Base-by-base conservation (phyloP, 108 stramenopile genomes). In the Epipyxis sp. region DNA sequence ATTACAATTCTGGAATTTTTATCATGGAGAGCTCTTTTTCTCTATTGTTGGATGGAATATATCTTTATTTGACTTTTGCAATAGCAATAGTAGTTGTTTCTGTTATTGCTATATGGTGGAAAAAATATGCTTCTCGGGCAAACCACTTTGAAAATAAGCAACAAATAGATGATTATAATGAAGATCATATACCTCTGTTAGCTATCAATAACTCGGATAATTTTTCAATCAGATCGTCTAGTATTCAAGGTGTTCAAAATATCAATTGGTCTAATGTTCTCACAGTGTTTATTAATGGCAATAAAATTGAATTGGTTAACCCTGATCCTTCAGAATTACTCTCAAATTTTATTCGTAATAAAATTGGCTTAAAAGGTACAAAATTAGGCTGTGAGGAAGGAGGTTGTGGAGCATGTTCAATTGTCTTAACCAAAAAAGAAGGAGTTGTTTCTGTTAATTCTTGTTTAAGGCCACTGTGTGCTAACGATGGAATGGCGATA, bases 401-500 rank as follows among this genome's bases (percentile, higher is more conserved):
- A 6, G 82, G 82, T 62, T 83, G 82, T 50, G 82, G 82, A 2
- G 79, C 82, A 0, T 83, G 82, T 69, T 76, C 82, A 25, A 59
- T 80, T 32, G 42, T 83, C 1, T 10, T 77, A 34, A 25, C 37
- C 27, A 25, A 50, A 20, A 29, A 54, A 1, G 58, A 41, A 42
- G 59, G 35, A 1, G 30, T 57, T 1, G 59, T 79, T 1, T 54
- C 81, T 42, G 59, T 62, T 40, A 83, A 83, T 57, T 32, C 82
- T 3, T 83, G 82, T 67, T 57, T 83, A 6, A 69, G 78, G n/a
- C 50, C 67, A 0, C 42, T 83, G 6, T 39, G 46, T 16, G 1
- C 44, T 0, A 71, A 71, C 43, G 54, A 80, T n/a, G 76, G 78
- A 10, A 59, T n/a, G 25, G 25, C 10, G 10, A 58, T 83, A n/a